A percentile compares a stretch with the other conserved stretches of the same genome.
Conservation (phyloP, 192 early-diverging fungal species). For the Pilobolus umbonatus region DNA sequence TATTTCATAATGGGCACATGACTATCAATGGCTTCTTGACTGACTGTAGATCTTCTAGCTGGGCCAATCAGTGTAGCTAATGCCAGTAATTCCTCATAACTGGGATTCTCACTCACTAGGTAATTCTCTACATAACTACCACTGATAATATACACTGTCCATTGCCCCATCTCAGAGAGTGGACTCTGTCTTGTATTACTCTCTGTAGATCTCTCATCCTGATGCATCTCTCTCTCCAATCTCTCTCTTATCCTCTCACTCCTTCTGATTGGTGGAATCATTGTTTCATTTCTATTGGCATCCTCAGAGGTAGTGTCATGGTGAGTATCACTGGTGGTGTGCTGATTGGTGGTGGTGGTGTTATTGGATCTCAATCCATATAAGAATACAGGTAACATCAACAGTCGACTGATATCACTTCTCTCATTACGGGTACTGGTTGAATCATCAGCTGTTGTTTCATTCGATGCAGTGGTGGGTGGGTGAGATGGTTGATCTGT, state of each 20-base stretch:
- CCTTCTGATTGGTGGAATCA: neutral
- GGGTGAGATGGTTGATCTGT: neutral
- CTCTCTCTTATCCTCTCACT: neutral
- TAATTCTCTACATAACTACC: neutral
- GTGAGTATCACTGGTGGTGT: neutral
- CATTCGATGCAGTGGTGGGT: too few species aligned
- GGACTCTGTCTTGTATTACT: too few species aligned
- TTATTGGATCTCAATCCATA: neutral
- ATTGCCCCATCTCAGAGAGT: constrained; percentile 7
- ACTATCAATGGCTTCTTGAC: constrained; percentile 40
- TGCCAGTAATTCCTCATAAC: constrained; percentile 4
- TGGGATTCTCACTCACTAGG: neutral
- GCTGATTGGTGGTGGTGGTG: neutral
- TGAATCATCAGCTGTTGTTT: too few species aligned
- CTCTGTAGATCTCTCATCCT: too few species aligned
- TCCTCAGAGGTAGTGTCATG: neutral
- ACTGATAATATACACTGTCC: constrained; percentile 28
- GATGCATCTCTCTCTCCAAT: too few species aligned
- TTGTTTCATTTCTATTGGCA: neutral
- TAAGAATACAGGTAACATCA: constrained; percentile 4
- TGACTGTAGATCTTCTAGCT: constrained; percentile 38
- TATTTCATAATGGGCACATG: constrained; percentile 29
- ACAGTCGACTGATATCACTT: neutral
- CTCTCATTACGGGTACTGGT: too few species aligned
- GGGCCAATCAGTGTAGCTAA: constrained; percentile 20